Conservation (phyloP, 2,329 filamentous ascomycete species). For the Peltaster fructicola region DNA sequence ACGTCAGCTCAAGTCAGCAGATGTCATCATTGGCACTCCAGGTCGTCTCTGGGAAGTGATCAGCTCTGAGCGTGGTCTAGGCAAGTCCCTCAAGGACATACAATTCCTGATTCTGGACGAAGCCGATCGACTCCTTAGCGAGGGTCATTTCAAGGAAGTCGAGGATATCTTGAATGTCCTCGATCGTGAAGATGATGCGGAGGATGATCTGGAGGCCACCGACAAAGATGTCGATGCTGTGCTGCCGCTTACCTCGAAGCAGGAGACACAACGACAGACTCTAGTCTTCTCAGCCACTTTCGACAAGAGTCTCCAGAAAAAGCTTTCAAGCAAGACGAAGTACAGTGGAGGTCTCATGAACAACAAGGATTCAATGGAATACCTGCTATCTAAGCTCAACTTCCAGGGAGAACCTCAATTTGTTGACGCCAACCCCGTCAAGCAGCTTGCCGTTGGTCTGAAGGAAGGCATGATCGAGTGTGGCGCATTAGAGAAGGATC, state of each 20-base stretch:
- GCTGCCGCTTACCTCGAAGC: conserved; percentile 3
- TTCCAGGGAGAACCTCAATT: conserved; percentile 79
- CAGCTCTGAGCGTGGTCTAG: conserved; percentile 51
- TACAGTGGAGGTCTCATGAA: conserved; percentile 38
- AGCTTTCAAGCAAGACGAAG: conserved; percentile 61
- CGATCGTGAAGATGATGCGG: conserved; percentile 38
- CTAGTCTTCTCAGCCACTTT: conserved; percentile 96
- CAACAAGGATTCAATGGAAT: conserved; percentile 73
- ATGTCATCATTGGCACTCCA: conserved; percentile 73
- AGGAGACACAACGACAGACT: conserved; percentile 47
- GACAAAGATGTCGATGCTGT: conserved; percentile 5
- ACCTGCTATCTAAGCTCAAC: conserved; percentile 74
- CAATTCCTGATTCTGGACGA: conserved; percentile 83
- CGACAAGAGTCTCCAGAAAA: conserved; percentile 77
- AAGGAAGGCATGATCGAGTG: conserved; percentile 88
- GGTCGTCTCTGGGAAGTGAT: conserved; percentile 91
- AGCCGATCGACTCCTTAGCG: conserved; percentile 76
- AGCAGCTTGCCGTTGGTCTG: conserved; percentile 71
- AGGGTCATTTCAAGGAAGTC: conserved; percentile 89
- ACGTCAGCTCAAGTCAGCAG: conserved; percentile 62
- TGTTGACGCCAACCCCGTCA: conserved; percentile 76
- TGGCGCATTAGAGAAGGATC: conserved; percentile 84
- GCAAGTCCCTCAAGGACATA: conserved; percentile 53
- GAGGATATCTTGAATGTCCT: conserved; percentile 72
- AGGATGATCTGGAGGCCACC: conserved; percentile 27